Evolutionary conservation across 345 rosid genomes (phyloP).

Genomic region (Trapa incisa): DNA sequence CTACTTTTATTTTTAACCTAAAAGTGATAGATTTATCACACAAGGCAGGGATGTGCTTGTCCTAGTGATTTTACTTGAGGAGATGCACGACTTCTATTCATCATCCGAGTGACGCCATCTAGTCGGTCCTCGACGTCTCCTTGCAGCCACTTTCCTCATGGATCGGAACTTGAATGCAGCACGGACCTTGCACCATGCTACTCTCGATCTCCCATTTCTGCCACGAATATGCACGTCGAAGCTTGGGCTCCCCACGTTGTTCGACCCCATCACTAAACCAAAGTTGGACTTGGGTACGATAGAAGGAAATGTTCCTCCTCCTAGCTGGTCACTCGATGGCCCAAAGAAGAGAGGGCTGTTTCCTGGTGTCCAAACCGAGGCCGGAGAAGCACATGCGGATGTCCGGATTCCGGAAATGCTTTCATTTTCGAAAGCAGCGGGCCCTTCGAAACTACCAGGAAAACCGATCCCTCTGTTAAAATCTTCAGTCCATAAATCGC

Average conservation of each 20-base stretch:
- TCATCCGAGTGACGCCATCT: too few relatives aligned
- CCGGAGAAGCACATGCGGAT: slow-evolving; percentile 10
- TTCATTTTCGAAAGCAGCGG: too few relatives aligned
- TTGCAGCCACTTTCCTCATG: slow-evolving; percentile 16
- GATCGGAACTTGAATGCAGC: slow-evolving; percentile 35
- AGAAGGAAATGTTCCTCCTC: slow-evolving; percentile 3
- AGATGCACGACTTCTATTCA: too few relatives aligned
- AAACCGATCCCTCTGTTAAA: slow-evolving; percentile 14
- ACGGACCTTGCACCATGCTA: slow-evolving; percentile 59
- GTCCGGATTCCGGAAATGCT: slow-evolving; percentile 9
- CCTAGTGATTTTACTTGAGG: too few relatives aligned
- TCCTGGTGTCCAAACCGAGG: slow-evolving; percentile 19
- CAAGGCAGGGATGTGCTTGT: too few relatives aligned
- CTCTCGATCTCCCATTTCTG: slow-evolving; percentile 23
- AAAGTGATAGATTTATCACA: too few relatives aligned
- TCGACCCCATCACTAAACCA: slow-evolving; percentile 5
- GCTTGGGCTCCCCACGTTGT: slow-evolving; percentile 5
- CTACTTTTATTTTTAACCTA: too few relatives aligned
- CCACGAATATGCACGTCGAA: slow-evolving; percentile 14
- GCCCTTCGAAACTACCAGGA: neutral
- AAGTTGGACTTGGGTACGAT: slow-evolving; percentile 4
- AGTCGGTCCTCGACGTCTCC: slow-evolving; percentile 5
- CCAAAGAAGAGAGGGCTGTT: slow-evolving; percentile 6
- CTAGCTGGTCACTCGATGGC: slow-evolving; percentile 3
- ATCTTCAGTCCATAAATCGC: slow-evolving; percentile 1